phyloP scores from a whole-genome alignment of 352 stramenopile genomes.

The Globisporangium camurandrum region DNA sequence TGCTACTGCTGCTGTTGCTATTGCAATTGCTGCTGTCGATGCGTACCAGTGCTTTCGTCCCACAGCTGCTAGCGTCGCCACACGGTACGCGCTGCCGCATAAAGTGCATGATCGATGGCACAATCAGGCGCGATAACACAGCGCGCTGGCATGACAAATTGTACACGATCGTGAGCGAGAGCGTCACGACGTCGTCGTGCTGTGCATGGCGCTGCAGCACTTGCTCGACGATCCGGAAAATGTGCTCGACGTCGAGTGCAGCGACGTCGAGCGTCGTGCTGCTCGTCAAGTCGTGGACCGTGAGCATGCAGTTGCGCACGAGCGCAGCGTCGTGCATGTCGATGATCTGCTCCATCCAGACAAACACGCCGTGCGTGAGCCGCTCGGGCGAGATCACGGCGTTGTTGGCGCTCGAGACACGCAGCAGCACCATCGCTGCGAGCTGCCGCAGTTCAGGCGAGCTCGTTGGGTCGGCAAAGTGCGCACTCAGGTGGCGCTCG shows the following conservation, averaged over 20 bases:
- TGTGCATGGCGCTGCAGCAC: conserved; percentile 42
- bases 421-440: conserved; percentile 59
- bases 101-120: conserved; percentile 48
- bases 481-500: conserved; percentile 46
- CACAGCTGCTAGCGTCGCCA: neutral
- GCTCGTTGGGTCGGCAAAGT: conserved; percentile 39
- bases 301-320: conserved; percentile 75
- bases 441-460: conserved; percentile 52
- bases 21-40: too few relatives aligned
- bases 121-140: conserved; percentile 37
- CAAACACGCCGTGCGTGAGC: conserved; percentile 48
- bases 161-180: conserved; percentile 69
- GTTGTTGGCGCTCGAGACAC: conserved; percentile 66
- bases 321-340: conserved; percentile 60
- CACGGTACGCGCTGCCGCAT: conserved; percentile 34
- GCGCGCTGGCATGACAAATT: conserved; percentile 59
- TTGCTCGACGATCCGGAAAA: conserved; percentile 58
- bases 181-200: conserved; percentile 42
- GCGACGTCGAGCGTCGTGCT: conserved; percentile 40
- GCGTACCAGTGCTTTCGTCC: neutral
- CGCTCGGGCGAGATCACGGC: conserved; percentile 57
- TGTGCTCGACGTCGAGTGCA: conserved; percentile 53
- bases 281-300: conserved; percentile 63
- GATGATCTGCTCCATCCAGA: conserved; percentile 81
- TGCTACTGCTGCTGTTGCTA: neutral